Base-by-base conservation (phyloP, 2,329 filamentous ascomycete genomes). In the Cladosporium velox region DNA sequence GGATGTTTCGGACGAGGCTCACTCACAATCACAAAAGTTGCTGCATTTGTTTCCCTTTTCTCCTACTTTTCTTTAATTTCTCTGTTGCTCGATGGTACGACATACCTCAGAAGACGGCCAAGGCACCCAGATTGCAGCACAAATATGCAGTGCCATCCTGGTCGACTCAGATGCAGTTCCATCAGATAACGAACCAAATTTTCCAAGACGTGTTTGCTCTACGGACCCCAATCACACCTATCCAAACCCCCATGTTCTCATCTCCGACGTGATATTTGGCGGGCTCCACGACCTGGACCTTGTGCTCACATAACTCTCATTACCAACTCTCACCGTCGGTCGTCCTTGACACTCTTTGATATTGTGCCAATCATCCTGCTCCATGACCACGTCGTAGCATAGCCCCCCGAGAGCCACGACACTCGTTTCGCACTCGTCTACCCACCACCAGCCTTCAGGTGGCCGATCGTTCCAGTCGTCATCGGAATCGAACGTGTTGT, bases 401-500 rank as follows among this genome's bases (percentile, higher is more conserved):
- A 58, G n/a, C 2, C 54, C 54, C 14, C 54, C 54, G 11, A 58
- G 30, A 10, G 54, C 54, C 54, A 58, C n/a, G n/a, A 58, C 15
- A 38, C 54, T 38, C 32, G 54, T 58, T 32, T 58, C 54, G 21
- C 32, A 38, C n/a, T 58, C 54, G 11, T 58, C 54, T 24, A 58
- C 54, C 30, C n/a, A 35, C 54, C 54, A 58, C 18, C 30, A n/a
- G 18, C 26, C 14, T n/a, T 54, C 51, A 4, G 51, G 30, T 32
- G 30, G 30, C 8, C n/a, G 6, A 12, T 57, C 54, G 7, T 57
- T 24, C 18, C 18, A 18, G 3, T 21, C 32, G 11, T 57, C 54
- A 7, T 57, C 30, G 2, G n/a, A 4, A n/a, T 21, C 54, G 32
- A 34, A 24, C 6, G 32, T n/a, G 30, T 35, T 38, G 6, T 57